Evolutionary conservation across 1,139 yeast species (phyloP).

Genomic region (Geotrichum fermentans): DNA sequence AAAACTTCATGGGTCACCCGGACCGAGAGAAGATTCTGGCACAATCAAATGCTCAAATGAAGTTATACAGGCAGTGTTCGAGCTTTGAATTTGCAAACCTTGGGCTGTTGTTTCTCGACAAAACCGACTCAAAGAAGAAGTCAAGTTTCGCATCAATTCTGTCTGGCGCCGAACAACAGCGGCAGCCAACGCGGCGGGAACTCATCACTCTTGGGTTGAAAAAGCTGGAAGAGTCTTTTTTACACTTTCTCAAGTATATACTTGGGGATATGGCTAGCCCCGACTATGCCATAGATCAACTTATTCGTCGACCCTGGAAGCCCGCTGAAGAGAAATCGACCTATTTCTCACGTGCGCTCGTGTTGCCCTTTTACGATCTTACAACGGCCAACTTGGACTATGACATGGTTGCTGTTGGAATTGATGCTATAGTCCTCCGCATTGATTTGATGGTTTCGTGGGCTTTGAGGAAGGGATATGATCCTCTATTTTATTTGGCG

Average conservation of each 20-base stretch:
- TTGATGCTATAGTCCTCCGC: constrained; percentile 25
- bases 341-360: constrained; percentile 22
- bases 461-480: constrained; percentile 17
- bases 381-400: constrained; percentile 16
- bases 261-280: constrained; percentile 13
- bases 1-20: constrained; percentile 17
- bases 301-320: constrained; percentile 6
- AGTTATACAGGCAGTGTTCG: constrained; percentile 23
- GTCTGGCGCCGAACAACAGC: background rate
- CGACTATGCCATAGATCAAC: background rate
- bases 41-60: constrained; percentile 16
- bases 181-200: constrained; percentile 3
- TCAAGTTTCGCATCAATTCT: background rate
- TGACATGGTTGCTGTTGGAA: constrained; percentile 23
- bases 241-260: constrained; percentile 21
- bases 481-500: constrained; percentile 20
- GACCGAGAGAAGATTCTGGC: constrained; percentile 21
- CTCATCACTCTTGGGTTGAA: constrained; percentile 21
- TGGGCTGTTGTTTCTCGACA: constrained; percentile 12
- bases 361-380: constrained; percentile 24
- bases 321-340: constrained; percentile 13
- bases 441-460: constrained; percentile 22
- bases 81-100: constrained; percentile 25
- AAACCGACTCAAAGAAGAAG: background rate
- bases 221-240: constrained; percentile 23